Evolutionary conservation across 352 stramenopile genomes (phyloP).

Genomic region (Pythium plurisporium): DNA sequence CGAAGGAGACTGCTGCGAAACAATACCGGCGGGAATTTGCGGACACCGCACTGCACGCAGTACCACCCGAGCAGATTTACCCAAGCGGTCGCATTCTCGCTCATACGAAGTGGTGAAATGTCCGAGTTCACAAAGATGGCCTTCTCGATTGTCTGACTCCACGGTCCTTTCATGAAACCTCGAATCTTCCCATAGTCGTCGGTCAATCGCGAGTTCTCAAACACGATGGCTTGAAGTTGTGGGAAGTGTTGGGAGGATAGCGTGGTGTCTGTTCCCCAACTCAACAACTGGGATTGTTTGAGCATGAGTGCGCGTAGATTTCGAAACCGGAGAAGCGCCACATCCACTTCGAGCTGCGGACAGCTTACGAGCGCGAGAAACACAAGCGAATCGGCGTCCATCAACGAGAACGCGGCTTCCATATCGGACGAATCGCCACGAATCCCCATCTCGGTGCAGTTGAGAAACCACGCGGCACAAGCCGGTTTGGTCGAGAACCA

Average conservation of each 20-base stretch:
- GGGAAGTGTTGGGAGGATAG: not conserved
- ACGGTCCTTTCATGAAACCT: not conserved
- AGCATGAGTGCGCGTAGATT: constrained; percentile 1
- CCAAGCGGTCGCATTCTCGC: not conserved
- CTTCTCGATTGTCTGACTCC: not conserved
- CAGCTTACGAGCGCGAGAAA: not conserved
- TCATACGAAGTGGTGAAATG: not conserved
- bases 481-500: constrained; percentile 3
- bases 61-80: not conserved
- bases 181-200: not conserved
- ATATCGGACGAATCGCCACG: not conserved
- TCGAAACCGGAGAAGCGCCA: not conserved
- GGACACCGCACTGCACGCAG: not conserved
- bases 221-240: not conserved
- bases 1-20: not conserved
- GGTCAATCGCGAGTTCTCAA: not conserved
- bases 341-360: not conserved
- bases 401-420: not conserved
- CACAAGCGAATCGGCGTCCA: not conserved
- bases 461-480: not conserved
- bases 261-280: not conserved
- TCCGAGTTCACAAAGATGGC: not conserved
- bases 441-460: constrained; percentile 7
- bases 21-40: not conserved
- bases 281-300: not conserved